Conservation (phyloP, 345 rosid species). For the Syzygium jambos region DNA sequence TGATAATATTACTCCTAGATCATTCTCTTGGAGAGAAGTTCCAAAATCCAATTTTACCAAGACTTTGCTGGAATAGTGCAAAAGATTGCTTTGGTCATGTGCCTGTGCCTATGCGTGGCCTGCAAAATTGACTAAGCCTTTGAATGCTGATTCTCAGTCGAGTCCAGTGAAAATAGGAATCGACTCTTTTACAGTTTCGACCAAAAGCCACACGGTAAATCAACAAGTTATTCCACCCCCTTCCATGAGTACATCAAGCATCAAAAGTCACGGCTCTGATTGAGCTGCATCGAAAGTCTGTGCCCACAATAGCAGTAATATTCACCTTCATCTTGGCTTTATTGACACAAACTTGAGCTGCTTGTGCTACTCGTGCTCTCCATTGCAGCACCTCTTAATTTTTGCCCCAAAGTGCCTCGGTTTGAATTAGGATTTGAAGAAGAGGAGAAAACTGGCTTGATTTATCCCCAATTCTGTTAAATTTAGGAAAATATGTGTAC, state of each 20-base stretch:
- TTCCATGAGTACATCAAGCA: constrained; percentile 3
- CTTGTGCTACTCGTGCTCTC: background rate
- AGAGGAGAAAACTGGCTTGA: background rate
- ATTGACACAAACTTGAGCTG: background rate
- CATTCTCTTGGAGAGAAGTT: constrained; percentile 41
- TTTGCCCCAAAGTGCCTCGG: background rate
- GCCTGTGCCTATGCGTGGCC: background rate
- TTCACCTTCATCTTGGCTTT: background rate
- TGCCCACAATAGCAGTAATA: background rate
- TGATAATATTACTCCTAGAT: constrained; percentile 25
- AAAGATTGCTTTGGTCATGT: background rate
- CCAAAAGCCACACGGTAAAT: constrained; percentile 8
- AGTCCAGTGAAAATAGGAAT: constrained; percentile 4
- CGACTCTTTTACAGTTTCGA: constrained; percentile 19
- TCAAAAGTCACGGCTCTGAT: background rate
- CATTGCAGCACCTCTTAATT: background rate
- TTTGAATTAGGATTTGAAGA: background rate
- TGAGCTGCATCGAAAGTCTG: background rate
- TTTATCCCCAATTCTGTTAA: background rate
- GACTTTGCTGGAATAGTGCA: constrained; percentile 18
- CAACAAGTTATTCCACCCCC: constrained; percentile 20
- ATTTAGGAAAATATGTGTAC: background rate
- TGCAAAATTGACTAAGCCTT: constrained; percentile 12
- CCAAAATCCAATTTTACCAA: constrained; percentile 23
- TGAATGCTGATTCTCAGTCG: constrained; percentile 12